Evolutionary conservation across 2,329 filamentous ascomycete genomes (phyloP).

Genomic region (Penicillium aurantiogriseum): DNA sequence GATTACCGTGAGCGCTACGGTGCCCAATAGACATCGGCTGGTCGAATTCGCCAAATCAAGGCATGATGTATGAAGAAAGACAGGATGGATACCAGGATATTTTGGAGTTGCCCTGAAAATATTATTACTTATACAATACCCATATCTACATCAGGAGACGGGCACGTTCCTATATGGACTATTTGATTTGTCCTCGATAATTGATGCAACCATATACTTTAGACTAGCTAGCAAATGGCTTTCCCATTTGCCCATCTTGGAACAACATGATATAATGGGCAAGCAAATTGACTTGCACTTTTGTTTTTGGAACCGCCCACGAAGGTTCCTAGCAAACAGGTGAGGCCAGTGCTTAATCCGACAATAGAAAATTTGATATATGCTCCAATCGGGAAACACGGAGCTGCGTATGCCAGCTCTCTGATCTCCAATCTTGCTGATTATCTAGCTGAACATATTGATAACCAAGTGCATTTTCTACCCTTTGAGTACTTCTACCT

Average conservation of each 20-base stretch:
- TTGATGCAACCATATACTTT: not conserved
- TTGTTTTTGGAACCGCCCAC: not conserved
- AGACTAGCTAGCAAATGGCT: not conserved
- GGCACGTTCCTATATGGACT: not conserved
- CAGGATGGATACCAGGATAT: constrained; percentile 26
- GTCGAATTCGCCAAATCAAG: constrained; percentile 3
- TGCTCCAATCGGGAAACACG: constrained; percentile 15
- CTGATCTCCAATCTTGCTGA: not conserved
- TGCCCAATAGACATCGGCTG: constrained; percentile 30
- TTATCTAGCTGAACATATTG: not conserved
- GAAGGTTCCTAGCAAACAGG: constrained; percentile 1
- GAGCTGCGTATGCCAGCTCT: not conserved
- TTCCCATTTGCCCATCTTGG: not conserved
- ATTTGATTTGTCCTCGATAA: not conserved
- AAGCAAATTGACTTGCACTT: not conserved
- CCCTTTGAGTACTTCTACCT: not conserved
- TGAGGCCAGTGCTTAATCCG: constrained; percentile 2
- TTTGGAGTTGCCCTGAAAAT: constrained; percentile 10
- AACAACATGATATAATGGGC: not conserved
- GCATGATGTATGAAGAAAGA: constrained; percentile 26
- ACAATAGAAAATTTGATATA: not conserved
- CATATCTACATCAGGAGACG: not conserved
- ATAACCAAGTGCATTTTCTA: not conserved
- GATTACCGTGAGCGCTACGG: constrained; percentile 62
- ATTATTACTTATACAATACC: not conserved